Evolutionary conservation across 768 basidiomycete genomes (phyloP).

Genomic region (Cystofilobasidium ferigula): DNA sequence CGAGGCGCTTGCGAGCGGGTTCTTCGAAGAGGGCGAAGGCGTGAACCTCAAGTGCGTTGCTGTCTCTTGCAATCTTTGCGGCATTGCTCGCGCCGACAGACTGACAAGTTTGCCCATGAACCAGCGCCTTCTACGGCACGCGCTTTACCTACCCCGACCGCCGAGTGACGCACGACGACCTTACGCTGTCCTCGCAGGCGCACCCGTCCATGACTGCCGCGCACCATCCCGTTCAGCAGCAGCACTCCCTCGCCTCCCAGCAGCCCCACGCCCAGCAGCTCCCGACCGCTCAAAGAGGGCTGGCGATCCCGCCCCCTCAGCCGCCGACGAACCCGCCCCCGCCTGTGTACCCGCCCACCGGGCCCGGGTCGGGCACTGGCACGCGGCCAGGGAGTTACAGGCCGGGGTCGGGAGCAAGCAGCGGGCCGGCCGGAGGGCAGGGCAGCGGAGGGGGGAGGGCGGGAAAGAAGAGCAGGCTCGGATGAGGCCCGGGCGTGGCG

Average conservation of each 20-base stretch:
- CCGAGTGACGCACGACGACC: conserved; percentile 85
- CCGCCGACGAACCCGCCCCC: neutral
- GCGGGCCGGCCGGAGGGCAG: neutral
- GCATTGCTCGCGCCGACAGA: conserved; percentile 74
- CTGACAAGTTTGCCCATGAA: too few relatives aligned
- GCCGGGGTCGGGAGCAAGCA: neutral
- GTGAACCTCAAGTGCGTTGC: conserved; percentile 71
- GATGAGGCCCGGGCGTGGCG: neutral
- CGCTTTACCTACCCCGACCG: conserved; percentile 61
- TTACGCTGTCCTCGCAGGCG: conserved; percentile 2
- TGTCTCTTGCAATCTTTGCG: conserved; percentile 25
- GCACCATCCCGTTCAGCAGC: neutral
- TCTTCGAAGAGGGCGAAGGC: conserved; percentile 80
- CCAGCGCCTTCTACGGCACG: conserved; percentile 11
- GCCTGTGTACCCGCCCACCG: neutral
- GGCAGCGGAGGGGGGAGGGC: neutral
- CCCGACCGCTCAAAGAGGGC: neutral
- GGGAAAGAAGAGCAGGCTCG: neutral
- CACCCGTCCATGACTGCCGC: neutral
- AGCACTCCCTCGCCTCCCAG: neutral
- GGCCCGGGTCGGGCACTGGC: neutral
- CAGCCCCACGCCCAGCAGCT: neutral
- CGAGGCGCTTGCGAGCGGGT: conserved; percentile 69
- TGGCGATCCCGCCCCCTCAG: conserved; percentile 1
- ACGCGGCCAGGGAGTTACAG: neutral